Conservation (phyloP, 305 asterid genomes). For the Rubia tinctorum region DNA sequence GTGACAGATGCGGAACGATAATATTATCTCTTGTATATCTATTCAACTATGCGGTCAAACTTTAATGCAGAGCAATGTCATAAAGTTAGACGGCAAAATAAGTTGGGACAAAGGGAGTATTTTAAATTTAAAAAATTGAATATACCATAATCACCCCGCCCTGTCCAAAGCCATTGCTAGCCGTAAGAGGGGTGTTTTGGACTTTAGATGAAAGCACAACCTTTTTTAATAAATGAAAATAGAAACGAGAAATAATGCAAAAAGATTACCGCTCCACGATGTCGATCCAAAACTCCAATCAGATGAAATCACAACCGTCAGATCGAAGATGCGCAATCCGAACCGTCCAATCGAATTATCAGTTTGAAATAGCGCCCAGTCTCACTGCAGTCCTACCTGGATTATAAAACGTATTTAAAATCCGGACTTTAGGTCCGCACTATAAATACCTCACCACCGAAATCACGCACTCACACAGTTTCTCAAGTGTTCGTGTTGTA, state of each 20-base stretch:
- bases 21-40: too few relatives aligned
- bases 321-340: slow-evolving; percentile 13
- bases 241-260: neutral
- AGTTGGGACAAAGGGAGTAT: too few relatives aligned
- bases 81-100: too few relatives aligned
- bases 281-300: neutral
- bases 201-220: neutral
- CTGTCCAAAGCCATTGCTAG: neutral
- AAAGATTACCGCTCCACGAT: neutral
- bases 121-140: too few relatives aligned
- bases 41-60: too few relatives aligned
- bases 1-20: too few relatives aligned
- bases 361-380: slow-evolving; percentile 44
- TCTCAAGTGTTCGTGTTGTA: slow-evolving; percentile 26
- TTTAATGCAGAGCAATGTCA: too few relatives aligned
- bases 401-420: slow-evolving; percentile 51
- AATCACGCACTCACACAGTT: slow-evolving; percentile 16
- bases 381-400: slow-evolving; percentile 50
- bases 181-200: neutral
- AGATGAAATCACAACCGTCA: neutral
- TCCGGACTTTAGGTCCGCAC: slow-evolving; percentile 75
- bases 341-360: slow-evolving; percentile 27
- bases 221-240: neutral
- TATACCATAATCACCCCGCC: too few relatives aligned
- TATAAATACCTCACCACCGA: slow-evolving; percentile 20